Evolutionary conservation across 2,329 filamentous ascomycete species (phyloP).

Genomic region (Pestalotiopsis fici): DNA sequence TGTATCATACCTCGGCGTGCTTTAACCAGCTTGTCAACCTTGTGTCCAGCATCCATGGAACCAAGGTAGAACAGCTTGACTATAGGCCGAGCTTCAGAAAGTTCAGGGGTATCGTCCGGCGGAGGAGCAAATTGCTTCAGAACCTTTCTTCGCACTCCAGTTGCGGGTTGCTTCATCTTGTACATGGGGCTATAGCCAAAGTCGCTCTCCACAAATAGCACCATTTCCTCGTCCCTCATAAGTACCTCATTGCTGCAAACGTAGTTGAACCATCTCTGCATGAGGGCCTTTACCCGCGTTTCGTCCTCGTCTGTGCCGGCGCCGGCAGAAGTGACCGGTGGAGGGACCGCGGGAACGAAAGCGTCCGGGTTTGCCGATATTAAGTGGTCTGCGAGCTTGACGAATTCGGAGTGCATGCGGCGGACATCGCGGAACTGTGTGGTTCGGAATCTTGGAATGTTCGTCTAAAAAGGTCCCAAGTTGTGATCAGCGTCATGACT

Average conservation of each 20-base stretch:
- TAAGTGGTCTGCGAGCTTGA: conserved; percentile 93
- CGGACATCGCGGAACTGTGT: conserved; percentile 98
- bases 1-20: conserved; percentile 74
- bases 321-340: conserved; percentile 91
- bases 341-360: conserved; percentile 89
- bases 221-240: conserved; percentile 94
- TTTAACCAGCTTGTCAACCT: conserved; percentile 93
- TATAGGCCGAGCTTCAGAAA: conserved; percentile 83
- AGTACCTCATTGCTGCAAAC: conserved; percentile 90
- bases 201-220: conserved; percentile 98
- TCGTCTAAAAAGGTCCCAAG: conserved; percentile 70
- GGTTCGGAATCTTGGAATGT: conserved; percentile 95
- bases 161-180: conserved; percentile 94
- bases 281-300: conserved; percentile 77
- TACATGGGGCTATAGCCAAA: conserved; percentile 97
- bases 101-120: conserved; percentile 93
- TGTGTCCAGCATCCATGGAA: conserved; percentile 96
- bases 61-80: conserved; percentile 96
- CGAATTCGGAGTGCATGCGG: conserved; percentile 91
- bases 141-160: conserved; percentile 90
- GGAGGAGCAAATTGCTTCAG: conserved; percentile 98
- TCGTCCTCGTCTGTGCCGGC: conserved; percentile 97
- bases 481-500: conserved; percentile 19
- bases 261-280: conserved; percentile 95
- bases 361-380: conserved; percentile 98